phyloP scores from a whole-genome alignment of 352 stramenopile genomes.

The Phytophthora pseudosyringae region DNA sequence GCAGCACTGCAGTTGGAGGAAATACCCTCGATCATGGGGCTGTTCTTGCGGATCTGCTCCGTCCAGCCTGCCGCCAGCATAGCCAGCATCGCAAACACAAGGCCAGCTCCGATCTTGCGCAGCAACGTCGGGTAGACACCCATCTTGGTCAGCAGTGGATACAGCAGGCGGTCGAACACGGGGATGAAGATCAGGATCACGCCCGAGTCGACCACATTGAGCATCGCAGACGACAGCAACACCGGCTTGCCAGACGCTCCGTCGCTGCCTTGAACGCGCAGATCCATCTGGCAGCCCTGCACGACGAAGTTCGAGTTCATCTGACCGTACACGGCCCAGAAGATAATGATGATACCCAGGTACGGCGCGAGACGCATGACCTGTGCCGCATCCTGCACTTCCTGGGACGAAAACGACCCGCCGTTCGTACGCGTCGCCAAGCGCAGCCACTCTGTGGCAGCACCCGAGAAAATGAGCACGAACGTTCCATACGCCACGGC shows the following conservation, averaged over 20 bases:
- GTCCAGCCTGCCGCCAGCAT: constrained; percentile 78
- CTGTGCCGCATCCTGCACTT: constrained; percentile 80
- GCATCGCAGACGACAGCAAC: constrained; percentile 86
- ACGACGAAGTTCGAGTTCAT: constrained; percentile 88
- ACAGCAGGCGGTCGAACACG: constrained; percentile 87
- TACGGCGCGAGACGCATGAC: constrained; percentile 84
- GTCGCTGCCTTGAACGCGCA: constrained; percentile 58
- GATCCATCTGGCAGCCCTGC: constrained; percentile 92
- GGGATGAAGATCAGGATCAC: constrained; percentile 92
- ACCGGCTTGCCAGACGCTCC: constrained; percentile 35
- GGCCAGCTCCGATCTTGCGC: constrained; percentile 87
- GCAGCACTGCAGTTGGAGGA: constrained; percentile 80
- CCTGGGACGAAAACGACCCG: constrained; percentile 55
- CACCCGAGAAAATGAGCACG: constrained; percentile 70
- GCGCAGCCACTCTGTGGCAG: constrained; percentile 67
- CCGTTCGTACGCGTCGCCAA: constrained; percentile 55
- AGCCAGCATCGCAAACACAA: constrained; percentile 80
- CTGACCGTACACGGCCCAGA: constrained; percentile 87
- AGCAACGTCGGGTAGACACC: constrained; percentile 81
- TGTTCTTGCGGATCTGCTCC: constrained; percentile 76
- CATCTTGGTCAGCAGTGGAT: constrained; percentile 69
- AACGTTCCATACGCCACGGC: constrained; percentile 74
- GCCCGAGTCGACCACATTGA: constrained; percentile 88
- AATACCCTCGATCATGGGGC: constrained; percentile 51
- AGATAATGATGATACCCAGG: constrained; percentile 85